phyloP scores from a whole-genome alignment of 2,329 filamentous ascomycete genomes.

The Microdochium nivale region DNA sequence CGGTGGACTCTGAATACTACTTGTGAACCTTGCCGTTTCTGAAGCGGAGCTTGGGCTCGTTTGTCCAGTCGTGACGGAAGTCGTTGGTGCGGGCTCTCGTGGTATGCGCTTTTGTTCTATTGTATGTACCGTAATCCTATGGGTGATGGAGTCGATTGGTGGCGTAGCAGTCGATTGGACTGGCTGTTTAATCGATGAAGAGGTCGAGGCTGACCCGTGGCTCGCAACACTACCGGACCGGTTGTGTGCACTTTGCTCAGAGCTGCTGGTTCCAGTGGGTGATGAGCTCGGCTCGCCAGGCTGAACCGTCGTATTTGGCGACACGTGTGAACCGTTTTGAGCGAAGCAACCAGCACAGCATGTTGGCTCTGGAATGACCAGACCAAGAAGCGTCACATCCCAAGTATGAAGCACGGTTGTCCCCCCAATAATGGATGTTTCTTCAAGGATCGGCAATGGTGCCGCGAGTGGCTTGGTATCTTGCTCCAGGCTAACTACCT shows the following conservation, averaged over 20 bases:
- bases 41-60: background rate
- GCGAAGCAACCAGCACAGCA: background rate
- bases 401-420: background rate
- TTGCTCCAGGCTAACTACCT: conserved; percentile 5
- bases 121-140: background rate
- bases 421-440: background rate
- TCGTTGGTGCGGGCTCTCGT: background rate
- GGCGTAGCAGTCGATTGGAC: background rate
- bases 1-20: background rate
- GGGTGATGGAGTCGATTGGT: too few species aligned
- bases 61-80: background rate
- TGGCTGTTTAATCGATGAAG: background rate
- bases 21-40: background rate
- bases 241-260: background rate
- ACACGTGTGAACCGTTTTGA: background rate
- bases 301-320: background rate
- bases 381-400: background rate
- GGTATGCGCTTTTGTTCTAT: background rate
- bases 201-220: background rate
- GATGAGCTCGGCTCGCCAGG: background rate
- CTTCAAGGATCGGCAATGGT: conserved; percentile 9
- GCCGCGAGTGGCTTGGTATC: conserved; percentile 12
- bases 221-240: background rate
- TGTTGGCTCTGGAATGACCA: background rate
- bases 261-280: background rate